Evolutionary conservation across 306 rosid genomes (phyloP).

Genomic region (Prinsepia uniflora): DNA sequence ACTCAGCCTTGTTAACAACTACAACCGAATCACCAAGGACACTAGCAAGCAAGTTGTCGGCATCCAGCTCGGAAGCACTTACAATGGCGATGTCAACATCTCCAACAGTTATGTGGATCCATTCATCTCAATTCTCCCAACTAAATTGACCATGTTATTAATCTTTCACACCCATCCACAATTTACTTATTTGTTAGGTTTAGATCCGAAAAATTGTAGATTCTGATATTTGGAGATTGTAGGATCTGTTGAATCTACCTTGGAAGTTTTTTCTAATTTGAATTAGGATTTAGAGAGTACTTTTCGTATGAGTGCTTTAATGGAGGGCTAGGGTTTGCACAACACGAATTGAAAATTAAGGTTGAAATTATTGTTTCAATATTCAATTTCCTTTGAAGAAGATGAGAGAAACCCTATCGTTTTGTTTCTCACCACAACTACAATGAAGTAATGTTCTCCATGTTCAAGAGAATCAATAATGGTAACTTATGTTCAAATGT

Average conservation of each 20-base stretch:
- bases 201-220: not conserved
- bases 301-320: not conserved
- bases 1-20: constrained; percentile 88
- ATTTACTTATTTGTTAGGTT: not conserved
- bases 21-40: constrained; percentile 80
- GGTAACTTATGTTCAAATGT: constrained; percentile 38
- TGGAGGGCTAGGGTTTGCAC: not conserved
- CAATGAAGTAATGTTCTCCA: constrained; percentile 82
- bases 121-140: not conserved
- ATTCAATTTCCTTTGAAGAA: constrained; percentile 88
- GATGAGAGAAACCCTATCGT: constrained; percentile 86
- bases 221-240: not conserved
- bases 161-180: not conserved
- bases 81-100: constrained; percentile 84
- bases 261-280: not conserved
- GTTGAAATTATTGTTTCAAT: too few relatives aligned
- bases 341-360: not conserved
- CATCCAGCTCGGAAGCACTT: constrained; percentile 69
- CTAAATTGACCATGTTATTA: constrained; percentile 2
- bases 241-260: not conserved
- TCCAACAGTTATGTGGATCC: constrained; percentile 85
- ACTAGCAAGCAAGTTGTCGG: constrained; percentile 83
- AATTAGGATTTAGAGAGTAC: not conserved
- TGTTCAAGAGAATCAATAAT: constrained; percentile 94
- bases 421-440: constrained; percentile 91